phyloP scores from a whole-genome alignment of 2,329 filamentous ascomycete genomes.

The Cadophora sp. region DNA sequence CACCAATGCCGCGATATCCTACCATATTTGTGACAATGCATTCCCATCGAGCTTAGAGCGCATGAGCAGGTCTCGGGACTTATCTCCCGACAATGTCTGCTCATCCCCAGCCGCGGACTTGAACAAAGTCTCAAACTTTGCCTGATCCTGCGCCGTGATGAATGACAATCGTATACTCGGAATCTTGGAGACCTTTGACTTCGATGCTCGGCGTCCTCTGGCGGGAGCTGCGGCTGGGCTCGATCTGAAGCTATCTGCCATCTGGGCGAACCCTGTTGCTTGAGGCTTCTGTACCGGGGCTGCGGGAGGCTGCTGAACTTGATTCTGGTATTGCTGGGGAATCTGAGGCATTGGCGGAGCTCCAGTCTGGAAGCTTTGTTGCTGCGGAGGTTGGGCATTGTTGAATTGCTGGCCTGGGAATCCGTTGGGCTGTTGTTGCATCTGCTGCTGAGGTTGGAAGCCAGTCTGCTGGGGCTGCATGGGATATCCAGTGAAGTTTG shows the following conservation, averaged over 20 bases:
- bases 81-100: slow-evolving; percentile 88
- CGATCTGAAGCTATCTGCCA: slow-evolving; percentile 71
- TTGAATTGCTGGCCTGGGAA: slow-evolving; percentile 55
- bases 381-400: slow-evolving; percentile 55
- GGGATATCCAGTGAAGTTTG: slow-evolving; percentile 43
- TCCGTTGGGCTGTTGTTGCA: slow-evolving; percentile 65
- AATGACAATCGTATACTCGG: slow-evolving; percentile 95
- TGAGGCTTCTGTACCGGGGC: slow-evolving; percentile 70
- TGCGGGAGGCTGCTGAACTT: slow-evolving; percentile 54
- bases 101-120: slow-evolving; percentile 89
- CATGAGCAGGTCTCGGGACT: slow-evolving; percentile 86
- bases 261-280: slow-evolving; percentile 69
- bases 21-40: slow-evolving; percentile 93
- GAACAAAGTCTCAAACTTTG: slow-evolving; percentile 97
- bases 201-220: slow-evolving; percentile 55
- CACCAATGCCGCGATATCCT: slow-evolving; percentile 41
- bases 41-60: slow-evolving; percentile 88
- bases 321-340: slow-evolving; percentile 43
- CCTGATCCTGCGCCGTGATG: slow-evolving; percentile 92
- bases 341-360: slow-evolving; percentile 46
- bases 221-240: slow-evolving; percentile 50
- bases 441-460: slow-evolving; percentile 53
- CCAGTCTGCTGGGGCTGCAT: slow-evolving; percentile 54
- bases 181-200: slow-evolving; percentile 72
- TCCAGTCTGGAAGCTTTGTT: slow-evolving; percentile 48